A percentile compares a stretch with the other conserved stretches of the same genome.
These are phyloP conservation scores for Phoma sp. DNA, from an alignment of 2,329 filamentous ascomycete genomes.

Conservation along the genomic window DNA sequence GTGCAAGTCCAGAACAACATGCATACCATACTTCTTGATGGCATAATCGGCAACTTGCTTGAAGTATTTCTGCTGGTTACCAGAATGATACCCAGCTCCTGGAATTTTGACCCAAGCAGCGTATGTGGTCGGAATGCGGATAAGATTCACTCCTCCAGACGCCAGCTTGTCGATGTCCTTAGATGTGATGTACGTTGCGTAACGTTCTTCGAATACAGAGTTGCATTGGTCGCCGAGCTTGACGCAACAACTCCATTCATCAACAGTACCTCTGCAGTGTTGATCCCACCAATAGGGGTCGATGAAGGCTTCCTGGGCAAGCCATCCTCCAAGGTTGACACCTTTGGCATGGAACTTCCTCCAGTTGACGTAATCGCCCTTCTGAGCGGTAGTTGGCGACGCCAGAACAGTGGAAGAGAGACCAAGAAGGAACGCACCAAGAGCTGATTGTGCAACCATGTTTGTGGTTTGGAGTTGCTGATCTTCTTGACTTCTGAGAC, in stretches of 20 bases:
- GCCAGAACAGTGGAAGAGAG: conserved; percentile 1
- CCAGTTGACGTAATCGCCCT: conserved; percentile 23
- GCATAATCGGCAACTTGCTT: conserved; percentile 44
- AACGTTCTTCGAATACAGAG: conserved; percentile 37
- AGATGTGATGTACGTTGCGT: conserved; percentile 40
- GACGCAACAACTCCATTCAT: conserved; percentile 47
- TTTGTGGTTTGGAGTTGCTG: not conserved
- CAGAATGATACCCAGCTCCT: conserved; percentile 41
- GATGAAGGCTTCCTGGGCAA: conserved; percentile 38
- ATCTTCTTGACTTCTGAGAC: not conserved
- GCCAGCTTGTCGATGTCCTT: conserved; percentile 44
- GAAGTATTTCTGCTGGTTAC: conserved; percentile 42
- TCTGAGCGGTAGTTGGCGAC: not conserved
- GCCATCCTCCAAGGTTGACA: conserved; percentile 44
- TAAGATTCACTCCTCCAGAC: conserved; percentile 37
- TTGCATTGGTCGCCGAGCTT: conserved; percentile 38
- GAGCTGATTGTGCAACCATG: conserved; percentile 1
- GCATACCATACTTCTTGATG: conserved; percentile 46
- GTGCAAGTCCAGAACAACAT: conserved; percentile 47
- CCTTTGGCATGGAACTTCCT: conserved; percentile 25
- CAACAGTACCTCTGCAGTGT: conserved; percentile 28
- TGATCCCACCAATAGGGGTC: conserved; percentile 38
- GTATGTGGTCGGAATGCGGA: conserved; percentile 48
- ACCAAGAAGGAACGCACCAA: not conserved
- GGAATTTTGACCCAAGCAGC: conserved; percentile 48